A percentile compares a stretch with the other conserved stretches of the same genome.
phyloP scores from a whole-genome alignment of 2,329 filamentous ascomycete genomes.

The Beauveria bassiana region DNA sequence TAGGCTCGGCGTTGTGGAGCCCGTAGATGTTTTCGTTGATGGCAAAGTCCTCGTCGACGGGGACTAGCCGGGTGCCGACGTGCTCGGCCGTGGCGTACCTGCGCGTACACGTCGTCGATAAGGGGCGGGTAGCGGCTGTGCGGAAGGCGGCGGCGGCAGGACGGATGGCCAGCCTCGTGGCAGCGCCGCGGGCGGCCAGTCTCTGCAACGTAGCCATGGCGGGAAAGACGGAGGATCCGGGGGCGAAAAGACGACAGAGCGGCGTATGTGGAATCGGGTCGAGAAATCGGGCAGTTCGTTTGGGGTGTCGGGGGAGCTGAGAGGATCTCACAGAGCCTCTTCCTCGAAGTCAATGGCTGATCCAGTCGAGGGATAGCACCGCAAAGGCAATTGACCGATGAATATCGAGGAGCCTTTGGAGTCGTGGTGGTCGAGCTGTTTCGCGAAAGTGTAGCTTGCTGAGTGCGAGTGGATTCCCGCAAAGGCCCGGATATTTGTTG shows the following conservation, averaged over 20 bases:
- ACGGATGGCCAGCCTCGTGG: constrained; percentile 53
- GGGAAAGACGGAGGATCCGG: constrained; percentile 19
- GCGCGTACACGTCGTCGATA: constrained; percentile 58
- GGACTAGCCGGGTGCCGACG: constrained; percentile 52
- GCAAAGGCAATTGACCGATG: constrained; percentile 10
- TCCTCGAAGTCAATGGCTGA: constrained; percentile 11
- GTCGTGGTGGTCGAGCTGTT: constrained; percentile 7
- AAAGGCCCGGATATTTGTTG: constrained; percentile 11
- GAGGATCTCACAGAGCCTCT: constrained; percentile 17
- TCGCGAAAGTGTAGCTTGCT: constrained; percentile 11
- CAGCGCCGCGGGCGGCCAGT: constrained; percentile 63
- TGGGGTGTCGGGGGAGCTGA: constrained; percentile 15
- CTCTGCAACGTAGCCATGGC: constrained; percentile 68
- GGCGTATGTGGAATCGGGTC: neutral
- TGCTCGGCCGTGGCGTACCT: constrained; percentile 50
- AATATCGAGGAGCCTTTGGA: constrained; percentile 4
- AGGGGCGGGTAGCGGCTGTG: constrained; percentile 42
- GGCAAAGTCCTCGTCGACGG: constrained; percentile 57
- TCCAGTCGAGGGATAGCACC: constrained; percentile 6
- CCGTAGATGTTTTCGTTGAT: constrained; percentile 43
- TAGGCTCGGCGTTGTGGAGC: constrained; percentile 33
- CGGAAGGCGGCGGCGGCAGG: constrained; percentile 27
- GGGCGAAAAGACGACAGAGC: constrained; percentile 20
- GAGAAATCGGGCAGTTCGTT: constrained; percentile 16
- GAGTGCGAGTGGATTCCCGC: constrained; percentile 6